Base-by-base conservation (phyloP, 257 asterid species). In the Rauvolfia tetraphylla region DNA sequence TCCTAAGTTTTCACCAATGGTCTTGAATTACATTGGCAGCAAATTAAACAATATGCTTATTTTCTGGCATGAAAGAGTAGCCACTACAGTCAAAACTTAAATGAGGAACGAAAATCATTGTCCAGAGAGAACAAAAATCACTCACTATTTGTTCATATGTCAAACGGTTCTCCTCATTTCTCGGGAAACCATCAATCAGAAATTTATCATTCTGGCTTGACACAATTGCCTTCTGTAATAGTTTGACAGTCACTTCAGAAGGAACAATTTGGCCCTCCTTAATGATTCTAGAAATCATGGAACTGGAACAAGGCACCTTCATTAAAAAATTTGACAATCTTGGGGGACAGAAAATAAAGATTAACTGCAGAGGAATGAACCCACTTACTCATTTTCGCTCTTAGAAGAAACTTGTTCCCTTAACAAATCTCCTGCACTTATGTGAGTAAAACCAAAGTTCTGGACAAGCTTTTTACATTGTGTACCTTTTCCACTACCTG, bases 401-500 rank as follows among this genome's bases (percentile, higher is more conserved):
- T 85, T 78, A 46, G 96, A 90, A 68, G 89, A 78, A 49, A 89
- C 87, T 88, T 92, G 96, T 54, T 88, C 87, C 85, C 99, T 92
- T 84, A 95, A 81, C 77, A 95, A 87, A 79, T 95, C 99, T 83
- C 99, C 99, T 48, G 97, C 99, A 85, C 99, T 91, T 80, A 95
- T 84, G 88, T 95, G 99, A 74, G 90, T 86, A 76, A 95, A 91
- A 73, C 96, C 96, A 85, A 90, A 95, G 80, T 84, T 86, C 65
- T 90, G 86, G 61, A 84, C 96, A 68, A 95, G 90, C 83, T 79
- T 89, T 75, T 86, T 82, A 83, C 99, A 95, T 73, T 95, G 99
- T 78, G 98, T 95, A 65, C 99, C 99, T 89, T 95, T 95, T 77
- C 99, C 99, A 31, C 99, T 95, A 75, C 99, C 99, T 31, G 99